Percentiles rank a stretch among this genome's conserved stretches.
These are phyloP conservation scores for Heliosperma pusillum DNA, from an alignment of 148 eudicot species.

Conservation along the genomic window DNA sequence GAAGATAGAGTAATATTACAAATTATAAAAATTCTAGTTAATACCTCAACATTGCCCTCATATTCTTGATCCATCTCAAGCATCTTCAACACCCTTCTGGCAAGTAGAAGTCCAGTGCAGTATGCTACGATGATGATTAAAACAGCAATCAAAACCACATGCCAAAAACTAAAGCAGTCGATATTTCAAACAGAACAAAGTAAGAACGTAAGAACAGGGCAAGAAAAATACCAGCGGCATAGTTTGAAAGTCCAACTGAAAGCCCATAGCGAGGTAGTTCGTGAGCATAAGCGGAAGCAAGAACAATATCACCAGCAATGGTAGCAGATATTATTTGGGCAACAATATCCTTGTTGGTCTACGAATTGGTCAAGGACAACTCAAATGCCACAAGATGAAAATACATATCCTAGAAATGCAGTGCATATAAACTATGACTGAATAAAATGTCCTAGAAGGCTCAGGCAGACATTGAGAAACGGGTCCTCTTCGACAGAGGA, in stretches of 20 bases:
- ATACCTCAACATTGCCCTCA: constrained; percentile 78
- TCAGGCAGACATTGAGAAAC: too few relatives aligned
- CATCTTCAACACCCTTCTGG: constrained; percentile 58
- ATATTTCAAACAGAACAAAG: background rate
- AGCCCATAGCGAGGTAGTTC: constrained; percentile 71
- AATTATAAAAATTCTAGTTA: background rate
- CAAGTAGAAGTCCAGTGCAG: constrained; percentile 76
- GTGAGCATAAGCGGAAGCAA: constrained; percentile 70
- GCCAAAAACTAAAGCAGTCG: background rate
- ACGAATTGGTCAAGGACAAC: constrained; percentile 17
- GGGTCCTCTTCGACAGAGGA: too few relatives aligned
- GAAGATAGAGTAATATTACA: background rate
- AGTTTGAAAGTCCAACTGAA: constrained; percentile 73
- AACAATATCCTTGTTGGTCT: constrained; percentile 71
- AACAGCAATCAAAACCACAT: background rate
- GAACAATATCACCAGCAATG: constrained; percentile 61
- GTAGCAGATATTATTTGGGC: constrained; percentile 65
- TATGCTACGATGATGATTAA: constrained; percentile 39
- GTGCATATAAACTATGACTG: too few relatives aligned
- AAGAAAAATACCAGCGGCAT: constrained; percentile 53
- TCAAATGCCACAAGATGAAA: too few relatives aligned
- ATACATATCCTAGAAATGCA: too few relatives aligned
- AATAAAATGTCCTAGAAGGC: too few relatives aligned
- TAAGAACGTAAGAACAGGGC: background rate
- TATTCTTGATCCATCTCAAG: constrained; percentile 72